Base-by-base conservation (phyloP, 2,329 filamentous ascomycete species). In the Phyllachora maydis region DNA sequence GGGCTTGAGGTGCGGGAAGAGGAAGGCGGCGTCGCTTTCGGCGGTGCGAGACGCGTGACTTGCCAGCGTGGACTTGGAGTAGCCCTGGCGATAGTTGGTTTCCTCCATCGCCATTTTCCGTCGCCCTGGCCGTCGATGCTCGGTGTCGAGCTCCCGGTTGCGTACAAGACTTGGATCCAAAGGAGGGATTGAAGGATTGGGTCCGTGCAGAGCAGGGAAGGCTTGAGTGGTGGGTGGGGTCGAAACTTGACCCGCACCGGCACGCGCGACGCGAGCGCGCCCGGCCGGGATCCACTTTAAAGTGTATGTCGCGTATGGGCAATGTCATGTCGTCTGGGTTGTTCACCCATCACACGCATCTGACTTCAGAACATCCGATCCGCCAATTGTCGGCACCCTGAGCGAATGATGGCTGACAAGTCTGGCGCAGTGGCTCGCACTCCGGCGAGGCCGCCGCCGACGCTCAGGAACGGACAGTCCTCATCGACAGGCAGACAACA, bases 401-500 rank as follows among this genome's bases (percentile, higher is more conserved):
- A n/a, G n/a, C n/a, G n/a, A n/a, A n/a, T n/a, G 9, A 43, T 45
- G 42, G 39, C 31, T 16, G 39, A 37, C 21, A 42, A 33, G 22
- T 19, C 33, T 10, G n/a, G n/a, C n/a, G 29, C 37, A 11, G 30
- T 35, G 17, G 41, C 40, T 16, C 44, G 45, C 23, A 50, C 47
- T 16, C 46, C 49, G 14, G 41, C 46, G 17, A 46, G 38, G 32
- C 37, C 44, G 12, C 30, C 41, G 4, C 30, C 41, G 13, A 30
- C 41, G 11, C 33, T 35, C 17, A 52, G 46, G 36, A 51, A 63
- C 36, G 41, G 50, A 19, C 45, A 47, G 21, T 45, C 49, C 21
- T 47, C 55, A 8, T 60, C 61, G 11, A 46, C 51, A 5, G 45
- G 45, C 30, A 69, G 68, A 39, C 69, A 65, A 37, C 71, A 78